Conservation (phyloP, 176 grass and related monocot genomes). For the Zea luxurians region DNA sequence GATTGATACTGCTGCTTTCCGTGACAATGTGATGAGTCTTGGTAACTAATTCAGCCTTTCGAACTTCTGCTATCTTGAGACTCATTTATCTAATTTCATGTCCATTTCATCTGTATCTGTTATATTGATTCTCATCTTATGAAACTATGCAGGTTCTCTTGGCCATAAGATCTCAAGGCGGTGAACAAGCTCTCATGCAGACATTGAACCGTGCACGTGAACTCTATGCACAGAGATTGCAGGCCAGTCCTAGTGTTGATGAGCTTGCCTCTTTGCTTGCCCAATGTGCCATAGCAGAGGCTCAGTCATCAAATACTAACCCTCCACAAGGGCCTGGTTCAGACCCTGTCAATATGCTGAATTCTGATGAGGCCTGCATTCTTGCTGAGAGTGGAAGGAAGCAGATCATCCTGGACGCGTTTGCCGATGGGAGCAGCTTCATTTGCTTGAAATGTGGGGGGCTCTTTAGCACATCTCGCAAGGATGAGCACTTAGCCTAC, state of each 20-base stretch:
- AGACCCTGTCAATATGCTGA: conserved; percentile 51
- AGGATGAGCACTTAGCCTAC: conserved; percentile 81
- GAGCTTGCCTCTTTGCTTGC: conserved; percentile 85
- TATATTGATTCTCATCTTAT: conserved; percentile 22
- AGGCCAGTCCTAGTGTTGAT: conserved; percentile 47
- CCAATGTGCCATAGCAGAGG: conserved; percentile 86
- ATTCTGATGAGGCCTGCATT: conserved; percentile 60
- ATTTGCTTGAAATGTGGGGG: conserved; percentile 88
- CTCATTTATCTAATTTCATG: background rate
- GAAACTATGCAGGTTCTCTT: conserved; percentile 55
- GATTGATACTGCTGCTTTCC: background rate
- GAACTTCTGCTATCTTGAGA: background rate
- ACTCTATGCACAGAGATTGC: conserved; percentile 62
- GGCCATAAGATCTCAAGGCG: conserved; percentile 82
- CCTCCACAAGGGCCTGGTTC: conserved; percentile 32
- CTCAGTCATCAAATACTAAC: conserved; percentile 40
- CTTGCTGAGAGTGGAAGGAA: conserved; percentile 75
- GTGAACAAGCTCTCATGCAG: conserved; percentile 73
- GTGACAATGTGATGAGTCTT: background rate
- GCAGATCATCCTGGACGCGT: conserved; percentile 90
- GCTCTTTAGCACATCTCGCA: conserved; percentile 72
- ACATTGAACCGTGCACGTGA: conserved; percentile 79
- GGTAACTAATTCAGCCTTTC: background rate
- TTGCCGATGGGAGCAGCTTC: conserved; percentile 91
- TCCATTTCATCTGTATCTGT: background rate